Percentiles rank a stretch among this genome's conserved stretches.
Evolutionary conservation across 2,329 filamentous ascomycete species (phyloP).

Genomic region (Neurospora sp.): DNA sequence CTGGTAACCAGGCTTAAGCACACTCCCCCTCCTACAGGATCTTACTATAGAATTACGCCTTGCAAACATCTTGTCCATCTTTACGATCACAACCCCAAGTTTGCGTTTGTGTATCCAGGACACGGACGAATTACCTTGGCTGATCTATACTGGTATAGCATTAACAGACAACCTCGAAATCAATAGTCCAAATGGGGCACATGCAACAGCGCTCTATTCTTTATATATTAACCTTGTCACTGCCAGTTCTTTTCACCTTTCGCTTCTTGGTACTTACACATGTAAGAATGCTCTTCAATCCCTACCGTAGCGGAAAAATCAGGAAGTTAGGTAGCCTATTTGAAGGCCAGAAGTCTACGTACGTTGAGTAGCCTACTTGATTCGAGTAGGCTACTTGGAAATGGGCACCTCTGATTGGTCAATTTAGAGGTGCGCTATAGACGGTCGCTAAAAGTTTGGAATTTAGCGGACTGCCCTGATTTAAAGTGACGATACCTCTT

Average conservation of each 20-base stretch:
- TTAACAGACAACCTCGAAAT: neutral
- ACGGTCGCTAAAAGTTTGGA: too few relatives aligned
- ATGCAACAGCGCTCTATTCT: neutral
- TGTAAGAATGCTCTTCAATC: neutral
- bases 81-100: neutral
- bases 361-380: too few relatives aligned
- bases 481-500: too few relatives aligned
- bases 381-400: too few relatives aligned
- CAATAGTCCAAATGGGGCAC: neutral
- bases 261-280: neutral
- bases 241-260: neutral
- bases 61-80: neutral
- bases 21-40: neutral
- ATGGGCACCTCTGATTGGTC: too few relatives aligned
- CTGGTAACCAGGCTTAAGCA: neutral
- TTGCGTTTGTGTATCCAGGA: neutral
- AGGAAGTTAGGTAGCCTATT: too few relatives aligned
- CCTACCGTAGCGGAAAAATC: too few relatives aligned
- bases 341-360: too few relatives aligned
- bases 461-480: too few relatives aligned
- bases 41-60: neutral
- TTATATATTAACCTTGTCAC: neutral
- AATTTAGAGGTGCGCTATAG: too few relatives aligned
- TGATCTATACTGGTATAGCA: neutral
- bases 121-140: neutral